These are phyloP conservation scores for Acrocalymma vagum DNA, from an alignment of 2,329 filamentous ascomycete genomes.

Conservation along the genomic window DNA sequence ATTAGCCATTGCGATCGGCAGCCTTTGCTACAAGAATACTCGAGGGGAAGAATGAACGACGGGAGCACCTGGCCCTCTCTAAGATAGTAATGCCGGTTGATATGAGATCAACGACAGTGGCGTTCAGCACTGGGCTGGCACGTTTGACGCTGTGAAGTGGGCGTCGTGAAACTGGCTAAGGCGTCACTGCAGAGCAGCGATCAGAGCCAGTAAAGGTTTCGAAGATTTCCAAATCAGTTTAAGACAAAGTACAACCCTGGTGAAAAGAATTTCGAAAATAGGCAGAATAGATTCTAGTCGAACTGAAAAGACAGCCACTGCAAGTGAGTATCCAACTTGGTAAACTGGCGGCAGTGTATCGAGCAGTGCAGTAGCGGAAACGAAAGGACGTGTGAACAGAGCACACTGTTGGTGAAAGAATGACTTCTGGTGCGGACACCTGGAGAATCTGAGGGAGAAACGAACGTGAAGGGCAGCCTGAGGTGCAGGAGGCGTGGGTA, in stretches of 20 bases:
- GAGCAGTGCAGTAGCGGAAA: conserved; percentile 24
- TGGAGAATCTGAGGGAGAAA: conserved; percentile 20
- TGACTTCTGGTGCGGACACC: conserved; percentile 28
- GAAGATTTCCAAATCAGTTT: no score
- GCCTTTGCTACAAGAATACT: background rate
- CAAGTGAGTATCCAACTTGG: no score
- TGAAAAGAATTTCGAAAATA: conserved; percentile 20
- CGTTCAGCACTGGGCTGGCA: conserved; percentile 1
- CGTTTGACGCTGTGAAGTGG: no score
- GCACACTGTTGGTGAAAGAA: conserved; percentile 36
- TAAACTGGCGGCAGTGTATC: conserved; percentile 1
- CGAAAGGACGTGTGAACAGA: conserved; percentile 44
- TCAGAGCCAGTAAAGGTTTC: background rate
- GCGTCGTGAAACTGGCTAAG: conserved; percentile 1
- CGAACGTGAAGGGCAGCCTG: conserved; percentile 19
- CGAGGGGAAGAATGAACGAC: conserved; percentile 15
- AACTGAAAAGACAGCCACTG: conserved; percentile 7
- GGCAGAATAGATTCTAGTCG: conserved; percentile 22
- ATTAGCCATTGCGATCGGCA: conserved; percentile 31
- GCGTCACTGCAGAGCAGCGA: conserved; percentile 1
- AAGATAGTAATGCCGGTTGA: conserved; percentile 6
- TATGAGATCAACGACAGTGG: conserved; percentile 6
- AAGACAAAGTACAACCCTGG: no score
- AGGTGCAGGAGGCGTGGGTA: conserved; percentile 30
- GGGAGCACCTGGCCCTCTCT: conserved; percentile 15